A percentile compares a stretch with the other conserved stretches of the same genome.
Conservation (phyloP, 768 basidiomycete genomes). For the Neoboletus brunneissimus region DNA sequence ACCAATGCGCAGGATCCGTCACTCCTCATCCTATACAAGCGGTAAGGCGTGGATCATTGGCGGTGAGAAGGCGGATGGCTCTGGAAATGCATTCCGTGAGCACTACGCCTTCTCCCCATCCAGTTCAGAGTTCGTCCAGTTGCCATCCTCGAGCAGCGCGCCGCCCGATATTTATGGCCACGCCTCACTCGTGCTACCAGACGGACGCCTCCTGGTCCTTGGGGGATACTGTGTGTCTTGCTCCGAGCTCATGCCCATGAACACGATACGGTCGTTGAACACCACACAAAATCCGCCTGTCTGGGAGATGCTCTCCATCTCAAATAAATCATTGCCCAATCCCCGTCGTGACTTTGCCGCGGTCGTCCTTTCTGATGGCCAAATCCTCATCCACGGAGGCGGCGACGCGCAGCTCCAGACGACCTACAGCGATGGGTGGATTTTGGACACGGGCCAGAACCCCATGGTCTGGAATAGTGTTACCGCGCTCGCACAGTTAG, state of each 20-base stretch:
- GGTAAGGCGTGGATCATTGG: slow-evolving; percentile 71
- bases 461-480: slow-evolving; percentile 62
- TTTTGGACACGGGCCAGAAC: slow-evolving; percentile 53
- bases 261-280: slow-evolving; percentile 62
- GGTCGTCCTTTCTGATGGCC: slow-evolving; percentile 46
- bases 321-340: slow-evolving; percentile 43
- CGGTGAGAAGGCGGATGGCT: slow-evolving; percentile 81
- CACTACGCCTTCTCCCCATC: slow-evolving; percentile 61
- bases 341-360: slow-evolving; percentile 66
- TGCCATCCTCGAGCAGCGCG: slow-evolving; percentile 49
- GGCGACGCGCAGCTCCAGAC: slow-evolving; percentile 53
- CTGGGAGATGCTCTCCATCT: slow-evolving; percentile 51
- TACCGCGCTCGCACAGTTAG: slow-evolving; percentile 52
- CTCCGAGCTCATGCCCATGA: slow-evolving; percentile 51
- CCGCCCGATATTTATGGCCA: slow-evolving; percentile 77
- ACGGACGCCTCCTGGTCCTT: slow-evolving; percentile 68
- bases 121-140: slow-evolving; percentile 46
- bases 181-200: slow-evolving; percentile 60
- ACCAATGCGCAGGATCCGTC: slow-evolving; percentile 75
- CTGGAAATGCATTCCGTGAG: slow-evolving; percentile 57
- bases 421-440: slow-evolving; percentile 67
- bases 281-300: slow-evolving; percentile 42
- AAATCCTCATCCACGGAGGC: slow-evolving; percentile 78
- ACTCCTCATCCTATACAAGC: slow-evolving; percentile 52
- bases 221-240: slow-evolving; percentile 63